Evolutionary conservation across 148 eudicot genomes (phyloP), one percentile per base, ranked within the genome.

Genomic region (Linanthus parryae): DNA sequence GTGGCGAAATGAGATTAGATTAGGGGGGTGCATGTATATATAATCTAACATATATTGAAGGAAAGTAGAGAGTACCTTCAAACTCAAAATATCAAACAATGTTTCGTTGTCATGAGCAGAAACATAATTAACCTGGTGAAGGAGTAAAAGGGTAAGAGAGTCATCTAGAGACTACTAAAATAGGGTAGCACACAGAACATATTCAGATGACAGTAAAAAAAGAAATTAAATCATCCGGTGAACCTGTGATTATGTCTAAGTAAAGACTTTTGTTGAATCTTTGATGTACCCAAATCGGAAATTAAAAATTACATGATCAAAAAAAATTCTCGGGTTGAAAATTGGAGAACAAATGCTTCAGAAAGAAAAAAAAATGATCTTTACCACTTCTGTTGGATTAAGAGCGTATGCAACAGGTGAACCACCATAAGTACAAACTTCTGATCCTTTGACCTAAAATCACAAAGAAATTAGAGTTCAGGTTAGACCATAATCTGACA

Each of bases 91-190:
- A 70, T 94, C 99, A 62, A 94, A 94, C 44, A 94, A 80, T 39
- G 99, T 94, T 69, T 88, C 85, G 46, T 88, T 94, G 73, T 94
- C 99, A 75, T 94, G 96, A 73, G 99, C 99, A 31, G 99, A 94
- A 39, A 76, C 91, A 70, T 94, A 94, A 66, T 94, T 94, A 48
- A 92, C 66, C 99, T 87, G 73, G 59, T 59, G 50, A 78, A 65
- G 4, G 35, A 14, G 4, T 17, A 35, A 22, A 8, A 57, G 31
- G 21, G 12, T 36, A n/a, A n/a, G n/a, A n/a, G n/a, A n/a, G n/a
- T n/a, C n/a, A n/a, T n/a, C n/a, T n/a, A n/a, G n/a, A n/a, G n/a
- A n/a, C n/a, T n/a, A n/a, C n/a, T n/a, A n/a, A n/a, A n/a, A n/a
- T n/a, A n/a, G n/a, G n/a, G n/a, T n/a, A n/a, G n/a, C n/a, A n/a